Evolutionary conservation across 208 protist species (phyloP).

Genomic region (Phytomonas sp.): DNA sequence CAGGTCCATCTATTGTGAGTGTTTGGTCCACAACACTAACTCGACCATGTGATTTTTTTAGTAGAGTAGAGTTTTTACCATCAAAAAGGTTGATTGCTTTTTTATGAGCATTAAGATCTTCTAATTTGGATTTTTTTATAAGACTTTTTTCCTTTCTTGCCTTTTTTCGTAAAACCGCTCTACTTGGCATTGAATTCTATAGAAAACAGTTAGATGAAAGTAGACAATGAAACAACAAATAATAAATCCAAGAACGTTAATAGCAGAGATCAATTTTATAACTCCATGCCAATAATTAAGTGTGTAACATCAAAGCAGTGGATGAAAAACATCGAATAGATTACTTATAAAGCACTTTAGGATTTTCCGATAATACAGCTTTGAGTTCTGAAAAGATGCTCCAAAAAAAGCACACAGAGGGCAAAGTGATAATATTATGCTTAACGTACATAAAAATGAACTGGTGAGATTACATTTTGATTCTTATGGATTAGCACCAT

Average conservation of each 20-base stretch:
- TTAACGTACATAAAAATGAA: no score
- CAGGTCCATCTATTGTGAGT: neutral
- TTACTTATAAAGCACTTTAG: no score
- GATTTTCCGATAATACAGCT: no score
- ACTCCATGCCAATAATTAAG: no score
- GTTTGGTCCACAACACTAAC: neutral
- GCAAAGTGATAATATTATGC: no score
- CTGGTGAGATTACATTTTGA: no score
- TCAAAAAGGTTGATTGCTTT: neutral
- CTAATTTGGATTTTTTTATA: neutral
- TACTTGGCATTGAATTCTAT: neutral
- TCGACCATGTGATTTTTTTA: neutral
- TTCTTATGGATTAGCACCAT: no score
- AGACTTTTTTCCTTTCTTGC: neutral
- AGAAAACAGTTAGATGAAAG: neutral
- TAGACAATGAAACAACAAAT: neutral
- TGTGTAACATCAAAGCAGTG: no score
- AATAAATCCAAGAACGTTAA: neutral
- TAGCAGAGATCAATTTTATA: neutral
- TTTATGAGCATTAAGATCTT: neutral
- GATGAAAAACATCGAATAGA: no score
- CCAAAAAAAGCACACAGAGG: no score
- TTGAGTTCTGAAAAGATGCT: no score
- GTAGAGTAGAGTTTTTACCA: neutral
- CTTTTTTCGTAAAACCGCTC: neutral